These are phyloP conservation scores for Rhododendron griersonianum DNA, from an alignment of 148 eudicot genomes.

Conservation along the genomic window DNA sequence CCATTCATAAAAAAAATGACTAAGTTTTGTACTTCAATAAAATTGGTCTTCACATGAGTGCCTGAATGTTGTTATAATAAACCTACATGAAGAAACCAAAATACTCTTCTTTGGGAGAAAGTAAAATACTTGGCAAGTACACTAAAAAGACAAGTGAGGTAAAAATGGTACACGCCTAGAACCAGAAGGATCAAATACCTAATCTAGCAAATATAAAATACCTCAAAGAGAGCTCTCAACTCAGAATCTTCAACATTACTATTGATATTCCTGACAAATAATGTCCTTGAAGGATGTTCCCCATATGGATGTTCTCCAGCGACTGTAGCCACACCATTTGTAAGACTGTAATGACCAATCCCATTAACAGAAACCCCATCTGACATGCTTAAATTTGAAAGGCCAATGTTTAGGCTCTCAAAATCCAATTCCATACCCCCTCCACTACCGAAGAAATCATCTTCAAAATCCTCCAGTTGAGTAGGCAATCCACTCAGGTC, in stretches of 20 bases:
- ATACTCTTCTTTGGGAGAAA: neutral
- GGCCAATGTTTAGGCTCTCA: constrained; percentile 24
- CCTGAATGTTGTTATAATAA: neutral
- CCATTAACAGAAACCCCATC: constrained; percentile 32
- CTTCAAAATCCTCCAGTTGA: constrained; percentile 56
- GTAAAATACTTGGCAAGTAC: neutral
- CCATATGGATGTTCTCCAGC: constrained; percentile 63
- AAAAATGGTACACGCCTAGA: neutral
- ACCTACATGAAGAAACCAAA: constrained; percentile 1
- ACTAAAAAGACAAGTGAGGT: neutral
- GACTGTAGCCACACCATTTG: constrained; percentile 35
- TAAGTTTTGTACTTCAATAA: neutral
- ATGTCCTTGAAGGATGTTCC: constrained; percentile 62
- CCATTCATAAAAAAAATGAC: neutral
- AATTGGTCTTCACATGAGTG: neutral
- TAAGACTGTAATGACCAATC: constrained; percentile 25
- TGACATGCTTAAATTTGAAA: constrained; percentile 30
- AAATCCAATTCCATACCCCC: constrained; percentile 56
- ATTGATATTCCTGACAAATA: constrained; percentile 53
- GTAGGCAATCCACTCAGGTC: constrained; percentile 46
- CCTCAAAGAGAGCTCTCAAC: constrained; percentile 52
- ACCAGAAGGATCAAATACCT: neutral
- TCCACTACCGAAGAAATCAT: constrained; percentile 53
- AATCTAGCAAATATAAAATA: constrained; percentile 3
- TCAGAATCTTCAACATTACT: constrained; percentile 58